These are phyloP conservation scores for Brassica incana DNA, from an alignment of 345 rosid genomes.

Conservation along the genomic window DNA sequence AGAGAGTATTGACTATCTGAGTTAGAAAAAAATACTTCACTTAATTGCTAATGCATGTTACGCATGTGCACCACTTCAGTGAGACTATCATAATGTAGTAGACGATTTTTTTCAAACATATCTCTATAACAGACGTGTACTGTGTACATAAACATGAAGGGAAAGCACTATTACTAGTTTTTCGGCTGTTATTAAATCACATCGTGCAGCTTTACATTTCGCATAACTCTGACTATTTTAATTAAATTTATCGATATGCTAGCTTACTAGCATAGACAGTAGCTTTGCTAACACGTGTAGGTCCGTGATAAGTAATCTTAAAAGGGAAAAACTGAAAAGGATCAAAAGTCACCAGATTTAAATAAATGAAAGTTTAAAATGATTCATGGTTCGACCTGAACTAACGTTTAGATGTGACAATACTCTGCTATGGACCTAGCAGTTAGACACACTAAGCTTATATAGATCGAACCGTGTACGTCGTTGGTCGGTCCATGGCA, in stretches of 20 bases:
- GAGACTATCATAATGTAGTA: neutral
- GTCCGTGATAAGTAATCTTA: neutral
- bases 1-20: neutral
- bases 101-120: neutral
- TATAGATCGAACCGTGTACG: neutral
- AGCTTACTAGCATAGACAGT: neutral
- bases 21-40: neutral
- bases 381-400: neutral
- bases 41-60: constrained; percentile 42
- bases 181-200: neutral
- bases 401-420: neutral
- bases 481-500: constrained; percentile 15
- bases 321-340: neutral
- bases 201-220: constrained; percentile 32
- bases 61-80: constrained; percentile 40
- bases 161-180: neutral
- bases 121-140: neutral
- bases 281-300: neutral
- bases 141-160: neutral
- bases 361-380: neutral
- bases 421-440: neutral
- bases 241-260: neutral
- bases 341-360: neutral
- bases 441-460: neutral
- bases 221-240: constrained; percentile 16